These are phyloP conservation scores for Chenopodium quinoa DNA, from an alignment of 148 eudicot species.

Conservation along the genomic window DNA sequence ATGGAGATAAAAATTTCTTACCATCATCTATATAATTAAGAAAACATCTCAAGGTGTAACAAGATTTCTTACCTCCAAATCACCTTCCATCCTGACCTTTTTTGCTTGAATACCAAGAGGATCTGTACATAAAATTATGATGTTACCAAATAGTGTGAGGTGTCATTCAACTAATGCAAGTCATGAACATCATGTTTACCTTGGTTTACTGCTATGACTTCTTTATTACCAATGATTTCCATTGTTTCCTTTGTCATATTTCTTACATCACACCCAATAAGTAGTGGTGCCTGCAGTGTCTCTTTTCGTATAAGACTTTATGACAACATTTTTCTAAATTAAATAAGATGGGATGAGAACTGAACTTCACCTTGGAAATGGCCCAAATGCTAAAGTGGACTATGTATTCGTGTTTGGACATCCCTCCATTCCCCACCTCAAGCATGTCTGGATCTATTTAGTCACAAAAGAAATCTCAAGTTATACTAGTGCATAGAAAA, in stretches of 20 bases:
- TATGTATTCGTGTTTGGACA: conserved; percentile 66
- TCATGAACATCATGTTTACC: conserved; percentile 33
- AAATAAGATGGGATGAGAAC: neutral
- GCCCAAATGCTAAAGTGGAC: conserved; percentile 93
- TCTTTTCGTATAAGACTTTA: neutral
- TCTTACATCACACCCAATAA: conserved; percentile 78
- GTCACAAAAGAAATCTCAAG: neutral
- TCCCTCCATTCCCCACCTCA: conserved; percentile 96
- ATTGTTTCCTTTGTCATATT: conserved; percentile 45
- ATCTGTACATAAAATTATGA: conserved; percentile 38
- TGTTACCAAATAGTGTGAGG: neutral
- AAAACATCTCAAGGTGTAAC: neutral
- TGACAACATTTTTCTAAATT: neutral
- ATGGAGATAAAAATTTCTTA: conserved; percentile 18
- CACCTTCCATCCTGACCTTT: conserved; percentile 64
- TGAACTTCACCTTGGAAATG: conserved; percentile 55
- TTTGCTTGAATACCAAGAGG: conserved; percentile 76
- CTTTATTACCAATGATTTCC: conserved; percentile 54
- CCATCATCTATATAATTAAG: neutral
- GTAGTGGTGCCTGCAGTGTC: conserved; percentile 61
- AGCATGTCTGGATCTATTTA: conserved; percentile 92
- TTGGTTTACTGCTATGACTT: conserved; percentile 80
- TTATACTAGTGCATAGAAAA: neutral
- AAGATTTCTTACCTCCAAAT: conserved; percentile 49
- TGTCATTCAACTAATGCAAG: neutral